Base-by-base conservation (phyloP, 2,329 filamentous ascomycete genomes). In the Pseudogymnoascus verrucosus region DNA sequence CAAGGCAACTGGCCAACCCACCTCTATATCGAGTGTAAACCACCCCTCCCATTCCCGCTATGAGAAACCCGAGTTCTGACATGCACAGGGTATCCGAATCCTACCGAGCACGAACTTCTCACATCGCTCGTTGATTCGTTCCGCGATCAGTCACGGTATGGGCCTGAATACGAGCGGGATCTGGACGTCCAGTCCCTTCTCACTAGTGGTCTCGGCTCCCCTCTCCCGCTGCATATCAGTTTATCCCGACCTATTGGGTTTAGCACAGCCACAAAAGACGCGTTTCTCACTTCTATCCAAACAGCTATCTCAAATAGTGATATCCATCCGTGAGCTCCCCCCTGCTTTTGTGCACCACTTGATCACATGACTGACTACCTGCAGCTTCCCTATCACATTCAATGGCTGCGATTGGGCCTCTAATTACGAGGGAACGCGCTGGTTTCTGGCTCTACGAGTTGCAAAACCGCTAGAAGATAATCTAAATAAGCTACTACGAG, bases 1-100 rank as follows among this genome's bases (percentile, higher is more conserved):
- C 84, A 87, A 65, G 95, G 95, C 65, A 91, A 92, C 74, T 99
- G 95, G 95, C 91, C 93, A 1, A 91, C 88, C 36, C 93, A 98
- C 76, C 74, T 98, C 54, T 98, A 96, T 74, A 80, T 96, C 64
- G 93, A 98, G 78, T 99, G 95, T 96, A 81, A 77, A 10, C 8
- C 28, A 3, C 79, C 64, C 63, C 59, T 12, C 63, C 63, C 42
- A 61, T 10, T 31, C 51, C 61, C 16, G 23, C 61, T 16, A n/a
- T 63, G 14, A 63, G 12, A 37, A 39, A 63, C 4, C 62, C 26
- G 23, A 37, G 6, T 37, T 62, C 70, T 72, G 62, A 73, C 64
- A 69, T 21, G 59, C 68, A 63, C 67, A 87, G 84, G 84, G 85
- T 79, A 81, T 72, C 85, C 86, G 14, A 73, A 76, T 1, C 68